These are phyloP conservation scores for Beauveria bassiana DNA, from an alignment of 2,329 filamentous ascomycete species.

Conservation along the genomic window DNA sequence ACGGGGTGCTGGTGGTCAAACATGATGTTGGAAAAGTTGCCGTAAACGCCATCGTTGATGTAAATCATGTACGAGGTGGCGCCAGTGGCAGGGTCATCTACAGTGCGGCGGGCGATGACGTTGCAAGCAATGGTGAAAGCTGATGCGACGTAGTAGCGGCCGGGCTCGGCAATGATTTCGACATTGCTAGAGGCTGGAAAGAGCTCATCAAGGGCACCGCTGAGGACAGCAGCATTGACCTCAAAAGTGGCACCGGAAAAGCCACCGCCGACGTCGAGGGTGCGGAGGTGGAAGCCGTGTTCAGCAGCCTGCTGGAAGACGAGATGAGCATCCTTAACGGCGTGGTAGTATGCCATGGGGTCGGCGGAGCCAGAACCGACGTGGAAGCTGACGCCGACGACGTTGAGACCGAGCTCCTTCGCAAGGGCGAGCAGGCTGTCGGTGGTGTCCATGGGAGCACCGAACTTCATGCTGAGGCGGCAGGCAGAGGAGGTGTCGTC, in stretches of 20 bases:
- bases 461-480: slow-evolving; percentile 95
- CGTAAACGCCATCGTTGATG: slow-evolving; percentile 94
- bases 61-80: slow-evolving; percentile 90
- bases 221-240: slow-evolving; percentile 74
- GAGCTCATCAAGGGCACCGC: slow-evolving; percentile 73
- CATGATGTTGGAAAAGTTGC: slow-evolving; percentile 98
- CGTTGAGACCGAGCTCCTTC: slow-evolving; percentile 74
- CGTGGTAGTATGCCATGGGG: slow-evolving; percentile 82
- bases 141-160: slow-evolving; percentile 87
- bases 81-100: slow-evolving; percentile 59
- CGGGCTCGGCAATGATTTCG: slow-evolving; percentile 89
- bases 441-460: slow-evolving; percentile 78
- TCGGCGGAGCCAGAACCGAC: slow-evolving; percentile 95
- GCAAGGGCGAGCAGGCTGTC: slow-evolving; percentile 71
- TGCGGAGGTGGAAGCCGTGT: slow-evolving; percentile 74
- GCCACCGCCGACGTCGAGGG: slow-evolving; percentile 88
- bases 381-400: slow-evolving; percentile 95
- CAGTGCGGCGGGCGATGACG: slow-evolving; percentile 88
- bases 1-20: slow-evolving; percentile 94
- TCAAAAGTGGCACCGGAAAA: slow-evolving; percentile 91
- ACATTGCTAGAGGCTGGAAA: slow-evolving; percentile 68
- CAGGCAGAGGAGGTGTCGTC: slow-evolving; percentile 94
- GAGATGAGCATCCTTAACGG: slow-evolving; percentile 76
- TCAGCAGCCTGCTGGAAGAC: slow-evolving; percentile 80
- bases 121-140: slow-evolving; percentile 95